Conservation (phyloP, 257 asterid species). For the Leptodermis oblonga region DNA sequence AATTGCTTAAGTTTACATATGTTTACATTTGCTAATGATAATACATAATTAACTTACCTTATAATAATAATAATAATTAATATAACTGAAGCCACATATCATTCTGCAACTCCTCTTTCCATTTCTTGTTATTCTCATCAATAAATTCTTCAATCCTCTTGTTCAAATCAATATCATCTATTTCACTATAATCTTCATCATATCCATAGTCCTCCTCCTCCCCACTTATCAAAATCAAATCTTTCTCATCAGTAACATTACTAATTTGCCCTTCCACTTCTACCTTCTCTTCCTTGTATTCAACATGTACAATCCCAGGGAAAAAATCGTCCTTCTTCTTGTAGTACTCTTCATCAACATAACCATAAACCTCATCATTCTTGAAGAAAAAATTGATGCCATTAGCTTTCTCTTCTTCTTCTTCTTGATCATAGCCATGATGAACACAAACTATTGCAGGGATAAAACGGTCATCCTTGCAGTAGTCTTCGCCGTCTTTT, state of each 20-base stretch:
- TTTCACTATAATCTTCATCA: slow-evolving; percentile 1
- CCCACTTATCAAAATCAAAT: background rate
- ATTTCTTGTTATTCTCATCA: slow-evolving; percentile 14
- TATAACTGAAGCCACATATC: background rate
- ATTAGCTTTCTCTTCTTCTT: background rate
- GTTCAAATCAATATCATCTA: slow-evolving; percentile 9
- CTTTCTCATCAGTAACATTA: background rate
- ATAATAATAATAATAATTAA: too few relatives aligned
- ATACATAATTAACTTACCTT: too few relatives aligned
- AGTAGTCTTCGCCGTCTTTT: background rate
- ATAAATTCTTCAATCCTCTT: slow-evolving; percentile 18
- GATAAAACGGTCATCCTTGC: background rate
- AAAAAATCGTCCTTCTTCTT: background rate
- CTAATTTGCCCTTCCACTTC: background rate
- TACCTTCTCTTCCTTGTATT: background rate
- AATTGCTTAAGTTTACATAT: too few relatives aligned
- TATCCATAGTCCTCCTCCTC: background rate
- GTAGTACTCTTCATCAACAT: background rate
- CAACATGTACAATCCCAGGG: slow-evolving; percentile 1
- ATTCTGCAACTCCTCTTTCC: slow-evolving; percentile 11
- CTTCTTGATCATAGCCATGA: too few relatives aligned
- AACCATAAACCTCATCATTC: background rate
- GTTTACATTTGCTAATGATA: too few relatives aligned
- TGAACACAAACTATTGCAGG: slow-evolving; percentile 1
- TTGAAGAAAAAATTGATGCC: background rate